Evolutionary conservation across 129 eudicot species (phyloP).

Genomic region (Flaveria bidentis): DNA sequence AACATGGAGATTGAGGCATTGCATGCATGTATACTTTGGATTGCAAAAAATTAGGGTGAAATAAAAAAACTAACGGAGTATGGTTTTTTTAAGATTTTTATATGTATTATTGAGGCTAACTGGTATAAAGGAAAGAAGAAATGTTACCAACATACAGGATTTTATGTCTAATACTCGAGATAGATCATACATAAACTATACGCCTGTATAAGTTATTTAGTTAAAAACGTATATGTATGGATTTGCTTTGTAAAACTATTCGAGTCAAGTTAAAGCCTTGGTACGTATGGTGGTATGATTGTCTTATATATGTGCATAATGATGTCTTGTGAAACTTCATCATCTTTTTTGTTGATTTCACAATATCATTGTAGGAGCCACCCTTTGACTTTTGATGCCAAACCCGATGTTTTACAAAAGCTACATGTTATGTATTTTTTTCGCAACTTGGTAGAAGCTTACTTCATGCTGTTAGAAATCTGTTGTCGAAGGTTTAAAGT

Average conservation of each 20-base stretch:
- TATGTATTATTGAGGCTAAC: background rate
- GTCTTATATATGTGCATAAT: slow-evolving; percentile 15
- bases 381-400: too few relatives aligned
- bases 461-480: background rate
- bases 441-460: too few relatives aligned
- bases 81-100: background rate
- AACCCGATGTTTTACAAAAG: too few relatives aligned
- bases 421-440: too few relatives aligned
- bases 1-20: slow-evolving; percentile 6
- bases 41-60: background rate
- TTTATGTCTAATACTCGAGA: too few relatives aligned
- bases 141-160: background rate
- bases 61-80: too few relatives aligned
- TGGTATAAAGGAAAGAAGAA: background rate
- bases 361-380: background rate
- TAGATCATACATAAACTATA: too few relatives aligned
- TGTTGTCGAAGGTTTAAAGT: background rate
- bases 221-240: background rate
- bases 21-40: background rate
- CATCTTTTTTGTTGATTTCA: slow-evolving; percentile 10
- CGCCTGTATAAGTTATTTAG: background rate
- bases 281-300: slow-evolving; percentile 15
- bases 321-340: background rate
- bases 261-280: too few relatives aligned
- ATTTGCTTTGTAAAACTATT: too few relatives aligned